These are phyloP conservation scores for Colletotrichum melonis DNA, from an alignment of 2,329 filamentous ascomycete genomes.

Conservation along the genomic window DNA sequence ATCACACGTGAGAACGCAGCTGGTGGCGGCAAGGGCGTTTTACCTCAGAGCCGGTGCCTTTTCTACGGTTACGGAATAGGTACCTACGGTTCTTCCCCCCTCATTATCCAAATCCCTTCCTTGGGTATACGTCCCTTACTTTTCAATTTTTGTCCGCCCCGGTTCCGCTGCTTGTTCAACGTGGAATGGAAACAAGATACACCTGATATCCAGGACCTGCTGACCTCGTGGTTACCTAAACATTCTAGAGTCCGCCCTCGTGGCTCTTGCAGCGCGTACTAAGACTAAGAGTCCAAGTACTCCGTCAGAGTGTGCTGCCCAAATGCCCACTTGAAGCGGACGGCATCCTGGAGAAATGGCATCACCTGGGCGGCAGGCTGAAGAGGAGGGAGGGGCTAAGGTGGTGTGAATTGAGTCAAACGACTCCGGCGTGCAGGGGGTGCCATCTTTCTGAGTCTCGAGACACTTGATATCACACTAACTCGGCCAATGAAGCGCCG, in stretches of 20 bases:
- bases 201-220: neutral
- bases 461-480: constrained; percentile 19
- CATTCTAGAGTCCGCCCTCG: neutral
- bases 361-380: constrained; percentile 34
- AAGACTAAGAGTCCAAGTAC: neutral
- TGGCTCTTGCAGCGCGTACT: neutral
- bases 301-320: constrained; percentile 2
- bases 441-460: neutral
- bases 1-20: neutral
- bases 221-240: constrained; percentile 10
- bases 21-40: constrained; percentile 24
- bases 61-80: neutral
- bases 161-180: neutral
- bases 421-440: constrained; percentile 23
- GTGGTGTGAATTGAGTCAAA: constrained; percentile 32
- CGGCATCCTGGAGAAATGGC: constrained; percentile 30
- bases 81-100: neutral
- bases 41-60: neutral
- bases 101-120: neutral
- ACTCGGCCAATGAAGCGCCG: constrained; percentile 22
- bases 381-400: constrained; percentile 1
- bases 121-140: neutral
- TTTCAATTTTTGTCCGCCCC: neutral
- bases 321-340: constrained; percentile 11
- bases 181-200: too few relatives aligned